Base-by-base conservation (phyloP, 2,329 filamentous ascomycete genomes). In the Magnaporthiopsis rhizophila region DNA sequence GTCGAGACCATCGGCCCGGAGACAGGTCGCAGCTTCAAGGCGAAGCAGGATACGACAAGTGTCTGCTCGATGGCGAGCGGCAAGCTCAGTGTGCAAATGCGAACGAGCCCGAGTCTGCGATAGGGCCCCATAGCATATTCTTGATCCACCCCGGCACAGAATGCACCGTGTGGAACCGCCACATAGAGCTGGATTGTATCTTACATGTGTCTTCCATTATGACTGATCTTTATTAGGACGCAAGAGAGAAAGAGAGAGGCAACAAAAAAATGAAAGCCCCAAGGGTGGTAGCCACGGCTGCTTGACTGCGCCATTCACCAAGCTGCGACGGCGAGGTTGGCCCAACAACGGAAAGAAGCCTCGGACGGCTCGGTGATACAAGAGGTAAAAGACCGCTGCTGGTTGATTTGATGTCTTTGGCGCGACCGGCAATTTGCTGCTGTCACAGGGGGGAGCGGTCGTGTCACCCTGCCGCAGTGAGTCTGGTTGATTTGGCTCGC, bases 41-140 rank as follows among this genome's bases (percentile, higher is more conserved):
- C 69, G 0, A 68, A 71, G 0, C 11, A 28, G 1, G n/a, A 30
- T 28, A 66, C 65, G 58, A 69, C 66, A n/a, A 70, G 71, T 1
- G 66, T 73, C 7, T 73, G 72, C 65, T 71, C 68, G 3, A 38
- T 77, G 4, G 70, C 72, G 0, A 62, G 67, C 8, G 75, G 75
- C 11, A 76, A 76, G 68, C 64, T 73, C 58, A 66, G 61, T 4
- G 69, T 75, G 21, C 59, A 38, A 1, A 64, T 73, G 45, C 67
- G 7, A 75, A 69, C 2, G 72, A 71, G 3, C 68, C 74, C n/a
- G 69, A 73, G 5, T 78, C 82, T 57, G 66, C 70, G 0, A 69
- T 83, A 3, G 81, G 81, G 0, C 72, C 74, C 0, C 75, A 79
- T 62, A 79, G 81, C 32, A 72, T 79, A 68, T 80, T 83, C 66